Percentiles rank a stretch among this genome's conserved stretches.
Evolutionary conservation across 805 yeast genomes (phyloP).

Genomic region (Kodamaea sagamina): DNA sequence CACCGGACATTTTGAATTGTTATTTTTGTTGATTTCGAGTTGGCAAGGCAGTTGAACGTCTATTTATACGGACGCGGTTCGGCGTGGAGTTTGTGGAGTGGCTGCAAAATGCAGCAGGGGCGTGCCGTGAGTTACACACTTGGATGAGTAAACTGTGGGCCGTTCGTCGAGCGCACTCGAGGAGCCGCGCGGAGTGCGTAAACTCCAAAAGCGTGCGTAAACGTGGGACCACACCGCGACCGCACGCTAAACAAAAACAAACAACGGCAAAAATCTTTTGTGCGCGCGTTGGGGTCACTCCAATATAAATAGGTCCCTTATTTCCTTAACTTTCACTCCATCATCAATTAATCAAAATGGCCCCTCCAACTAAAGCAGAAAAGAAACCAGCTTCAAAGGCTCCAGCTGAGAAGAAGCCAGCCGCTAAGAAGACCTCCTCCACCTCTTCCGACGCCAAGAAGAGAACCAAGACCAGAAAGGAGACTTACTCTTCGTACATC

Average conservation of each 20-base stretch:
- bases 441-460: constrained; percentile 33
- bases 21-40: neutral
- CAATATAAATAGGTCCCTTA: neutral
- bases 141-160: neutral
- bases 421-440: constrained; percentile 39
- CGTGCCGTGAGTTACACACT: no score
- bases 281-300: no score
- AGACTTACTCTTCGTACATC: constrained; percentile 40
- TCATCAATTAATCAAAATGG: constrained; percentile 23
- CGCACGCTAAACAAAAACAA: constrained; percentile 1
- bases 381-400: constrained; percentile 43
- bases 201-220: neutral
- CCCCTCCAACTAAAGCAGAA: constrained; percentile 37
- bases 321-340: neutral
- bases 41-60: neutral
- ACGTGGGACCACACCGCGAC: neutral
- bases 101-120: no score
- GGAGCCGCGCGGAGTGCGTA: no score
- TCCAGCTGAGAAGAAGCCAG: constrained; percentile 44
- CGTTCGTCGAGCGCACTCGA: neutral
- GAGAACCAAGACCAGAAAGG: constrained; percentile 41
- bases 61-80: no score
- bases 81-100: no score
- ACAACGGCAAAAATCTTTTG: no score
- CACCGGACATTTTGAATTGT: constrained; percentile 65